phyloP scores from a whole-genome alignment of 2,329 filamentous ascomycete genomes.

The Verticillium klebahnii region DNA sequence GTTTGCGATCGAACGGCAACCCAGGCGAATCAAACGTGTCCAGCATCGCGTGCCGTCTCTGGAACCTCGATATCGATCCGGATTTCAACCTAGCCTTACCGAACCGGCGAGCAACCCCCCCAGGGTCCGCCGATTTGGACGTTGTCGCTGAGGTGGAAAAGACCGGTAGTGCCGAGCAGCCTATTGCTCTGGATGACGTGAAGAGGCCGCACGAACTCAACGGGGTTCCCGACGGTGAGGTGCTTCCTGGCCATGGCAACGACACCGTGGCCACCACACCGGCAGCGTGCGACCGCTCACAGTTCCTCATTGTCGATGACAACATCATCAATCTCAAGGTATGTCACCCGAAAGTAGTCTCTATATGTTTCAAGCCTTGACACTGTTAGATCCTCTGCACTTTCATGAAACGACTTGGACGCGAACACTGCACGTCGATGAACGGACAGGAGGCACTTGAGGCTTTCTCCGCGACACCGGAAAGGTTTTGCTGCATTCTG shows the following conservation, averaged over 20 bases:
- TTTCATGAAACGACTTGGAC: slow-evolving; percentile 29
- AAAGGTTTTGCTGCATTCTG: slow-evolving; percentile 12
- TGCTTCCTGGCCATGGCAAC: too few species aligned
- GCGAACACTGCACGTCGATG: slow-evolving; percentile 29
- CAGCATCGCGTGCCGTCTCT: not conserved
- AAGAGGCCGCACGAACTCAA: too few species aligned
- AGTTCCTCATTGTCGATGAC: slow-evolving; percentile 28
- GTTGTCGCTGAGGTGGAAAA: too few species aligned
- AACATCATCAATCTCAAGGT: slow-evolving; percentile 28
- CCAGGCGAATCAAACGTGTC: not conserved
- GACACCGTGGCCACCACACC: not conserved
- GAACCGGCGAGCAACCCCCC: not conserved
- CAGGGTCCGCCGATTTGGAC: too few species aligned
- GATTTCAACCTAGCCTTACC: not conserved
- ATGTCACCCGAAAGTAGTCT: too few species aligned
- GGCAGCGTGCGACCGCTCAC: not conserved
- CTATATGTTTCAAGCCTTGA: not conserved
- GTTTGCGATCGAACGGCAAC: not conserved
- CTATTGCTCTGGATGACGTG: too few species aligned
- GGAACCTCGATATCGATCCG: not conserved
- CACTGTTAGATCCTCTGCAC: slow-evolving; percentile 24
- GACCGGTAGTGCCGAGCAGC: too few species aligned
- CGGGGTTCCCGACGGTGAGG: too few species aligned
- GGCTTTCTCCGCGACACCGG: slow-evolving; percentile 5
- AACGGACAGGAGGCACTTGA: slow-evolving; percentile 39